phyloP scores from a whole-genome alignment of 208 protist species.

The Leishmania aethiopica region DNA sequence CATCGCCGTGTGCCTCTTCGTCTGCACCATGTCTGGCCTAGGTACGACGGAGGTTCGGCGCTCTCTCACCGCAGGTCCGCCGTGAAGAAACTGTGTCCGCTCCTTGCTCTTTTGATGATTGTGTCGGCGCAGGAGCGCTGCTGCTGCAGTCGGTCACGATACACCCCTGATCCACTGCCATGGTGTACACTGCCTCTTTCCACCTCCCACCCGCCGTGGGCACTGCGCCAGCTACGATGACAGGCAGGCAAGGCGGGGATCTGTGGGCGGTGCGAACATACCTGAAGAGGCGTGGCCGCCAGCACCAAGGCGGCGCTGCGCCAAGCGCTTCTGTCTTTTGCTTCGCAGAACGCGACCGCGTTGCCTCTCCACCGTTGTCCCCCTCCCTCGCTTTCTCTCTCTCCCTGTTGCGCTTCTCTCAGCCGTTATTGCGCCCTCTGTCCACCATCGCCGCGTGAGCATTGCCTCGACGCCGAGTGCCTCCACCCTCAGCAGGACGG shows the following conservation, averaged over 20 bases:
- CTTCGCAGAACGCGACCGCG: not conserved
- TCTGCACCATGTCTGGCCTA: not conserved
- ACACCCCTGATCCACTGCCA: not conserved
- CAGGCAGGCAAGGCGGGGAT: not conserved
- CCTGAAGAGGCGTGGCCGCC: not conserved
- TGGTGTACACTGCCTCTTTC: not conserved
- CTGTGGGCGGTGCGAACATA: not conserved
- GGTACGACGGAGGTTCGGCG: not conserved
- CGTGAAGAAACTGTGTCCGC: not conserved
- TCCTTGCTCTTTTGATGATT: too few relatives aligned
- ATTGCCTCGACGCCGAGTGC: not conserved
- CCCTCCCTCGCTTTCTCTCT: not conserved
- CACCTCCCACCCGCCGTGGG: not conserved
- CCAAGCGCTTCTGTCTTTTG: not conserved
- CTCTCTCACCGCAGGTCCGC: not conserved
- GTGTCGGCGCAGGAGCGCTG: not conserved
- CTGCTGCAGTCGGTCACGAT: not conserved
- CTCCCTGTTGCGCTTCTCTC: not conserved
- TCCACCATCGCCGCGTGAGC: not conserved
- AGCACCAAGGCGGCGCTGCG: not conserved
- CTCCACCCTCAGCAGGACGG: not conserved
- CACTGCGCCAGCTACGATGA: not conserved
- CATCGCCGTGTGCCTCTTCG: not conserved
- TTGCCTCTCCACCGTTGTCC: not conserved
- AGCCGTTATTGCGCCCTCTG: not conserved